phyloP scores from a whole-genome alignment of 2,329 filamentous ascomycete genomes.

The Aureobasidium sp. region DNA sequence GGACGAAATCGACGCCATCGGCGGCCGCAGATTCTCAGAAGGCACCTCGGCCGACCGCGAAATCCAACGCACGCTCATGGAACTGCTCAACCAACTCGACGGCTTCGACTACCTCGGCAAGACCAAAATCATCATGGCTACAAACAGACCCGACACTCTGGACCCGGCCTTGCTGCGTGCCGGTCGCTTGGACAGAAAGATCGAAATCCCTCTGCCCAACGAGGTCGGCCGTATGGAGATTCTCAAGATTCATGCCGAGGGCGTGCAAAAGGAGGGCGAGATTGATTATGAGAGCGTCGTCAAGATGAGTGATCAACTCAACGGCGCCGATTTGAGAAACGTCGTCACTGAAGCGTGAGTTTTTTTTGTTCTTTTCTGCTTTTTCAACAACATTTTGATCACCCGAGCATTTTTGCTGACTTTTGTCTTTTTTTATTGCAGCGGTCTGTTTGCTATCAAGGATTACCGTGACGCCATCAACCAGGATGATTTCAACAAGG shows the following conservation, averaged over 20 bases:
- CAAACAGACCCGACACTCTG: slow-evolving; percentile 92
- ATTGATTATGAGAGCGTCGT: slow-evolving; percentile 99
- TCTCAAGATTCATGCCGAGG: slow-evolving; percentile 89
- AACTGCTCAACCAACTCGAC: slow-evolving; percentile 95
- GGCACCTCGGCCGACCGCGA: slow-evolving; percentile 96
- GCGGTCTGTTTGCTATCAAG: slow-evolving; percentile 95
- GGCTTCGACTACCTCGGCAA: slow-evolving; percentile 99
- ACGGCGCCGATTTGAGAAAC: slow-evolving; percentile 94
- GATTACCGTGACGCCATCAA: slow-evolving; percentile 93
- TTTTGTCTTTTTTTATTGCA: no score
- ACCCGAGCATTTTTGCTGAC: no score
- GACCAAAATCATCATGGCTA: slow-evolving; percentile 99
- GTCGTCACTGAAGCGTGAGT: slow-evolving; percentile 97
- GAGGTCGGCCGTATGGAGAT: slow-evolving; percentile 95
- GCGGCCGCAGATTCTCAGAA: slow-evolving; percentile 91
- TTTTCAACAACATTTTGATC: no score
- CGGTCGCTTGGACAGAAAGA: slow-evolving; percentile 90
- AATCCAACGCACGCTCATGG: slow-evolving; percentile 97
- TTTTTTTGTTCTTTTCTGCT: no score
- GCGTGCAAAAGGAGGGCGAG: slow-evolving; percentile 84
- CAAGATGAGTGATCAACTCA: slow-evolving; percentile 98
- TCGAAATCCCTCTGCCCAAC: slow-evolving; percentile 94
- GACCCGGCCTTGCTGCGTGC: slow-evolving; percentile 89
- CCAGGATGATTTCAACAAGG: slow-evolving; percentile 99
- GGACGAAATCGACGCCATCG: slow-evolving; percentile 99